These are phyloP conservation scores for Backusella luteola DNA, from an alignment of 192 early-diverging fungal species.

Conservation along the genomic window DNA sequence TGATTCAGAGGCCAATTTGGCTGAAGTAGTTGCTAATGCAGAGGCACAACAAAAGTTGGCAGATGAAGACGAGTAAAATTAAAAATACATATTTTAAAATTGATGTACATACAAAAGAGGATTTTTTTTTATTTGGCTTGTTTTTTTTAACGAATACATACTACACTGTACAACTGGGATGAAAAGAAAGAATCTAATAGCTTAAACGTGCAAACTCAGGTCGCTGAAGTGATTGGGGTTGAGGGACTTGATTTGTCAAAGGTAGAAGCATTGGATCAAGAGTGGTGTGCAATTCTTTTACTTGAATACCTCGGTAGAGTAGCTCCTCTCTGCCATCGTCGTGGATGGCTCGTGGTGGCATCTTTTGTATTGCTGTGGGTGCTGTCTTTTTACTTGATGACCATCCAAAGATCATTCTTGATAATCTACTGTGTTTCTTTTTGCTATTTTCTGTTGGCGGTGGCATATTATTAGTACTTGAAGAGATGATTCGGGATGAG, in stretches of 20 bases:
- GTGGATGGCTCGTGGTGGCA: neutral
- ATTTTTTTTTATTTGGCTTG: neutral
- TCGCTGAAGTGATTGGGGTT: neutral
- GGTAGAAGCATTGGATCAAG: neutral
- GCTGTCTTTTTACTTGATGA: neutral
- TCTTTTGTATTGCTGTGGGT: neutral
- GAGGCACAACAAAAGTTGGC: conserved; percentile 32
- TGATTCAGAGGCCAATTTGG: conserved; percentile 32
- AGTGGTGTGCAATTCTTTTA: neutral
- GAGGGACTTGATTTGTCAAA: neutral
- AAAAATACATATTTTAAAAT: neutral
- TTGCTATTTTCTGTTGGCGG: neutral
- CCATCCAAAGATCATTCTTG: neutral
- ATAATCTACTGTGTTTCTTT: neutral
- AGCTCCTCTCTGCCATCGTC: neutral
- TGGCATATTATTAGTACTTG: neutral
- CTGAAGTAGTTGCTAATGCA: conserved; percentile 38
- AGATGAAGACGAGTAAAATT: conserved; percentile 10
- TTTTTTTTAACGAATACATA: neutral
- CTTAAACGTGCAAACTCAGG: neutral
- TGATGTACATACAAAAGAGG: neutral
- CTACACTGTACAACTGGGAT: neutral
- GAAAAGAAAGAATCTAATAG: neutral
- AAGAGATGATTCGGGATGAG: neutral
- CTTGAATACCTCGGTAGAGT: neutral